Percentiles rank a stretch among this genome's conserved stretches.
These are phyloP conservation scores for Ceratobasidium sp. DNA, from an alignment of 1,284 basidiomycete species.

Conservation along the genomic window DNA sequence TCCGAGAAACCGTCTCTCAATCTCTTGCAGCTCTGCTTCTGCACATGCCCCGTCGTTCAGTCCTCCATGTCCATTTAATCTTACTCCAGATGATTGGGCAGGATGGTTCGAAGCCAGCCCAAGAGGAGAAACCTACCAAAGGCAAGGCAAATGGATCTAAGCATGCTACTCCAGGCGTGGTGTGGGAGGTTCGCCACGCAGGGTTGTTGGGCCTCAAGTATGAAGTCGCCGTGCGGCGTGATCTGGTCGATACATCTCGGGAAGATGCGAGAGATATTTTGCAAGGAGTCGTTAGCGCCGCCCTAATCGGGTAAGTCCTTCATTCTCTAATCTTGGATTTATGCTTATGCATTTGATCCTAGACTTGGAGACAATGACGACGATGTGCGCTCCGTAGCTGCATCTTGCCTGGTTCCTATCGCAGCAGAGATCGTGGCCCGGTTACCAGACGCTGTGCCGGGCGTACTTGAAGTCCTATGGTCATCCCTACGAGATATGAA, in stretches of 20 bases:
- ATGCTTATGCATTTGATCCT: constrained; percentile 33
- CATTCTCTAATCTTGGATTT: constrained; percentile 38
- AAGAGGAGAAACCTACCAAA: constrained; percentile 50
- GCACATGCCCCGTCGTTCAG: constrained; percentile 79
- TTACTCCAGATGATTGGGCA: constrained; percentile 94
- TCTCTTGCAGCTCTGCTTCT: constrained; percentile 88
- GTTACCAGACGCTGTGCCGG: constrained; percentile 73
- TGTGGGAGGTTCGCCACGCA: constrained; percentile 98
- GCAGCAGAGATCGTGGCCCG: constrained; percentile 77
- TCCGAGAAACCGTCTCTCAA: constrained; percentile 95
- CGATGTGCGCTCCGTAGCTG: constrained; percentile 95
- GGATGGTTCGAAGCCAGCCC: constrained; percentile 57
- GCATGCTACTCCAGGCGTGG: constrained; percentile 57
- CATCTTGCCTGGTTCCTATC: constrained; percentile 87
- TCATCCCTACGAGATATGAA: constrained; percentile 89
- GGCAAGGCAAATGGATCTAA: constrained; percentile 51
- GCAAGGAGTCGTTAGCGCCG: constrained; percentile 81
- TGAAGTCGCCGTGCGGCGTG: constrained; percentile 89
- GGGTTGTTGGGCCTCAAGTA: constrained; percentile 97
- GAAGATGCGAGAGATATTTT: constrained; percentile 61
- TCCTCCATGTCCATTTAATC: constrained; percentile 79
- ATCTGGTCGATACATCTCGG: constrained; percentile 65
- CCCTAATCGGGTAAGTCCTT: constrained; percentile 77
- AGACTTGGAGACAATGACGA: constrained; percentile 92
- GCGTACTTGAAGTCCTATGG: constrained; percentile 87